Conservation (phyloP, 2,329 filamentous ascomycete species). For the Neobulgaria alba region DNA sequence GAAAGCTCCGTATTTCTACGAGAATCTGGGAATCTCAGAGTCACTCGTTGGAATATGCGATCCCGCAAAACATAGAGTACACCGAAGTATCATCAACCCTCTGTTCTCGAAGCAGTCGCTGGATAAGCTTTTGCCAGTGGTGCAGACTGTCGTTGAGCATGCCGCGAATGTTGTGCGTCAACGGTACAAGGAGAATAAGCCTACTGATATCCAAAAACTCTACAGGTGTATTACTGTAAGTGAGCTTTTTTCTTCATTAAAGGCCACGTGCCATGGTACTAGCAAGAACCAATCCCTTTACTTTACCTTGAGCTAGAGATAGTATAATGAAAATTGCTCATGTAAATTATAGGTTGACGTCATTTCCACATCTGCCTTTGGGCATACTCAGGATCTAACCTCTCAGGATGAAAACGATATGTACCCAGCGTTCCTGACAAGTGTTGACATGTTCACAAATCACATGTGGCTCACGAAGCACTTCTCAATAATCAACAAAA, state of each 20-base stretch:
- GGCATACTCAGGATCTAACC: no score
- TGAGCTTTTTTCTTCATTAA: neutral
- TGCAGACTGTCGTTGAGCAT: neutral
- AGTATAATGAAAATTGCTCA: neutral
- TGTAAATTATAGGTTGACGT: no score
- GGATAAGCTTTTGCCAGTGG: slow-evolving; percentile 3
- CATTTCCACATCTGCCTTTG: no score
- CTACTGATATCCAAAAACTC: neutral
- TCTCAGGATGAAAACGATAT: no score
- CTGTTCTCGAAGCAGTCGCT: slow-evolving; percentile 12
- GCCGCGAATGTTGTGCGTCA: neutral
- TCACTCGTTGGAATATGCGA: no score
- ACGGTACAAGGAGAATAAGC: neutral
- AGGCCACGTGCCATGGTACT: neutral
- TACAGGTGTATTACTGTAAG: neutral
- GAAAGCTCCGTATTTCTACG: no score
- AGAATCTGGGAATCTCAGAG: no score
- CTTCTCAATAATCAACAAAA: no score
- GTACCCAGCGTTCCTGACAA: no score
- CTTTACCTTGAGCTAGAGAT: slow-evolving; percentile 6
- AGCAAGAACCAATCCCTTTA: slow-evolving; percentile 5
- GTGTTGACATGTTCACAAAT: no score
- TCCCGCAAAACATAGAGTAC: slow-evolving; percentile 6
- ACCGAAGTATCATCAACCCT: slow-evolving; percentile 6
- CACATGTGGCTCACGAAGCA: no score